phyloP scores from a whole-genome alignment of 139 green algal species.

The Tetraselmis striata region DNA sequence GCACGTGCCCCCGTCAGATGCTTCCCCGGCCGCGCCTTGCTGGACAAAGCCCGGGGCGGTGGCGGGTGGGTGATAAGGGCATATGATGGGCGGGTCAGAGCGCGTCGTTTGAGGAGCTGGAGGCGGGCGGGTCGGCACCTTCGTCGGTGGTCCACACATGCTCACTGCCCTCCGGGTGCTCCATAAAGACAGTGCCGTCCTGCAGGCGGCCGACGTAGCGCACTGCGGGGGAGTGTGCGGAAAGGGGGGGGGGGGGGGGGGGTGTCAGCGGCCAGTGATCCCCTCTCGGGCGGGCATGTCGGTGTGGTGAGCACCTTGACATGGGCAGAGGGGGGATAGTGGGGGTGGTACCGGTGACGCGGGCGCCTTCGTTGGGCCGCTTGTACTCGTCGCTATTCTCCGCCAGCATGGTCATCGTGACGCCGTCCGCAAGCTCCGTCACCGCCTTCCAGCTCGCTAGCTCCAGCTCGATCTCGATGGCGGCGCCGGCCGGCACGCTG shows the following conservation, averaged over 20 bases:
- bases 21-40: too few relatives aligned
- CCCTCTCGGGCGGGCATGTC: too few relatives aligned
- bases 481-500: constrained; percentile 45
- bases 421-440: constrained; percentile 31
- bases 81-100: too few relatives aligned
- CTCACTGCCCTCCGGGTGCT: constrained; percentile 43
- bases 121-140: too few relatives aligned
- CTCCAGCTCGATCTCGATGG: constrained; percentile 66
- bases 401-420: constrained; percentile 76
- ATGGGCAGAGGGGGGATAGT: background rate
- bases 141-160: constrained; percentile 62
- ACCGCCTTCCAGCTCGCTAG: constrained; percentile 70
- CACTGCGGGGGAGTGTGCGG: too few relatives aligned
- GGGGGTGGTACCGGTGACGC: constrained; percentile 35
- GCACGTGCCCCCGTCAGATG: too few relatives aligned
- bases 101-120: too few relatives aligned
- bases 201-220: constrained; percentile 21
- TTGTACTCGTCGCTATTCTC: constrained; percentile 57
- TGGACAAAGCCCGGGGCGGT: too few relatives aligned
- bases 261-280: too few relatives aligned
- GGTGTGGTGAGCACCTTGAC: too few relatives aligned
- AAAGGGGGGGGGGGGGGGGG: too few relatives aligned
- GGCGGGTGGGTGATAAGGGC: too few relatives aligned
- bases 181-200: constrained; percentile 65
- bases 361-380: constrained; percentile 63